Conservation (phyloP, 2,329 filamentous ascomycete genomes). For the Colletotrichum magnum region DNA sequence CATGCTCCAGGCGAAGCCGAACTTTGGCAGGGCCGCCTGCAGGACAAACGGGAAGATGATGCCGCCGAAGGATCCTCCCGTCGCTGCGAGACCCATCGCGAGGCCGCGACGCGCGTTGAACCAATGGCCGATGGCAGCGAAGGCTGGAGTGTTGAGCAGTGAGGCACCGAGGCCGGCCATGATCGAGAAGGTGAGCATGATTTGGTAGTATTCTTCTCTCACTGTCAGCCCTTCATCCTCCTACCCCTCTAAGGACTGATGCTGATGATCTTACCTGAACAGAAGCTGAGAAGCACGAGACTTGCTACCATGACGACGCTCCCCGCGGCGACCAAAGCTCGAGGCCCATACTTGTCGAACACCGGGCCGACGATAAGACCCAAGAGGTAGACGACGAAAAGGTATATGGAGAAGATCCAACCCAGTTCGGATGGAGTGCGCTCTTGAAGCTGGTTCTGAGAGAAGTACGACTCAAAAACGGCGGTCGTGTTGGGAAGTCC, state of each 20-base stretch:
- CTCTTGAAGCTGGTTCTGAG: constrained; percentile 77
- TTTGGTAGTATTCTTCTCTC: constrained; percentile 81
- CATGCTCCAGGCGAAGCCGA: constrained; percentile 58
- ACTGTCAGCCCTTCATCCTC: not conserved
- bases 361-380: constrained; percentile 88
- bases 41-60: constrained; percentile 74
- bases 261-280: constrained; percentile 65
- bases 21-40: constrained; percentile 44
- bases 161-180: constrained; percentile 81
- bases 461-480: constrained; percentile 84
- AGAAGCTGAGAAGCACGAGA: constrained; percentile 79
- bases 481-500: constrained; percentile 85
- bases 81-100: constrained; percentile 85
- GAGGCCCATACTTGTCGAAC: constrained; percentile 88
- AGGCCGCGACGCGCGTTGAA: constrained; percentile 83
- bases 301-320: constrained; percentile 73
- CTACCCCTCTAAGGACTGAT: not conserved
- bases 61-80: constrained; percentile 80
- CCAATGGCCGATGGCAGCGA: constrained; percentile 85
- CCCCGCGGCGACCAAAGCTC: constrained; percentile 77
- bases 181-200: constrained; percentile 84
- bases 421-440: constrained; percentile 80
- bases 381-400: constrained; percentile 86
- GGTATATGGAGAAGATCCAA: constrained; percentile 90
- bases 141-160: constrained; percentile 85